Evolutionary conservation across 1,139 yeast genomes (phyloP).

Genomic region (Meyerozyma athensensis): DNA sequence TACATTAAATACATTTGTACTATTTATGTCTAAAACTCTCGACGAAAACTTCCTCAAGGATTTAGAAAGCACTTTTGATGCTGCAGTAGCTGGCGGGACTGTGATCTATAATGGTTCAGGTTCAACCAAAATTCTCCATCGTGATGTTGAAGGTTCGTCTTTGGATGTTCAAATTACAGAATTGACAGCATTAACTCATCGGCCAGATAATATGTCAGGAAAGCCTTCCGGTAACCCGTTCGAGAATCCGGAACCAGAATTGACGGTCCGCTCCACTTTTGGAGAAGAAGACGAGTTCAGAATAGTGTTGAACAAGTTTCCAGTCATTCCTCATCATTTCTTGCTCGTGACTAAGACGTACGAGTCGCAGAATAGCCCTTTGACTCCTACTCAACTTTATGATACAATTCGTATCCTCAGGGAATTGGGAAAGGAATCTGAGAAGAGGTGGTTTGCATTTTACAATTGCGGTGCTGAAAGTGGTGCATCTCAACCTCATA

Average conservation of each 20-base stretch:
- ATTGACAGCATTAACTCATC: conserved; percentile 42
- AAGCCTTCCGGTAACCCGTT: conserved; percentile 60
- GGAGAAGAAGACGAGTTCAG: conserved; percentile 48
- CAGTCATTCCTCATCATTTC: conserved; percentile 75
- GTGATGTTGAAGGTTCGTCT: conserved; percentile 16
- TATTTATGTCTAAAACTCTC: not conserved
- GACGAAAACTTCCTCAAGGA: conserved; percentile 16
- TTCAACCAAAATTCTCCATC: conserved; percentile 16
- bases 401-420: conserved; percentile 52
- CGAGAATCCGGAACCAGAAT: conserved; percentile 69
- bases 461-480: conserved; percentile 84
- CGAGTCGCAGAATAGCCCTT: conserved; percentile 65
- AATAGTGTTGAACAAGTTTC: conserved; percentile 78
- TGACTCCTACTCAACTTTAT: conserved; percentile 62
- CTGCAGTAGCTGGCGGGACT: conserved; percentile 22
- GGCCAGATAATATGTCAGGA: conserved; percentile 46
- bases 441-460: conserved; percentile 57
- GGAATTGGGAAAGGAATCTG: conserved; percentile 17
- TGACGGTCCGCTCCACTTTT: conserved; percentile 55
- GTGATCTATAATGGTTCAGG: conserved; percentile 32
- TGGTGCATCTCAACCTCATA: conserved; percentile 93
- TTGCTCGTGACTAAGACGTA: conserved; percentile 71
- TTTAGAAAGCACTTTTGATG: conserved; percentile 22
- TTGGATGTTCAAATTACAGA: conserved; percentile 28
- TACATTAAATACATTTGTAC: not conserved